phyloP scores from a whole-genome alignment of 805 yeast genomes.

The Kuraishia piskuri region DNA sequence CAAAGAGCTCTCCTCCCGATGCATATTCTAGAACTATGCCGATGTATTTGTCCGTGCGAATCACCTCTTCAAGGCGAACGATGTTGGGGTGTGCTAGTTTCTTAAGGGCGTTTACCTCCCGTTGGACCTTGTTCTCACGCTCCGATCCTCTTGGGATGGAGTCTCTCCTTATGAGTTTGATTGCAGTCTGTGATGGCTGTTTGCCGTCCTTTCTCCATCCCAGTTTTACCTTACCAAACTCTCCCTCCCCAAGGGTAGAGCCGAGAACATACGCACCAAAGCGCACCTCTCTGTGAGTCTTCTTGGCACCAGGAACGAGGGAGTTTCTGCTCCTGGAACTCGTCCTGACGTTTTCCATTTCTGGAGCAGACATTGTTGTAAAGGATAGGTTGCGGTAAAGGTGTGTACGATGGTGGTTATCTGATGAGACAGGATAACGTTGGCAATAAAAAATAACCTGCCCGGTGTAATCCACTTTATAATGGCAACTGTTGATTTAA shows the following conservation, averaged over 20 bases:
- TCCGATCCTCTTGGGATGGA: constrained; percentile 81
- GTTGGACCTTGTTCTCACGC: constrained; percentile 78
- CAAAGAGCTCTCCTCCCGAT: constrained; percentile 94
- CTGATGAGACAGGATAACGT: neutral
- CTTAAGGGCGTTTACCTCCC: constrained; percentile 88
- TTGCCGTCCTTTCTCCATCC: constrained; percentile 90
- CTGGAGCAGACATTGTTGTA: neutral
- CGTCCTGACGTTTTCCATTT: neutral
- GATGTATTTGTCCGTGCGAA: constrained; percentile 89
- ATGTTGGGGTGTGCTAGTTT: constrained; percentile 89
- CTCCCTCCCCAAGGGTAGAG: constrained; percentile 94
- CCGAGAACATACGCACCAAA: constrained; percentile 91
- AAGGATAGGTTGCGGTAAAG: neutral
- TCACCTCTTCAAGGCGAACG: constrained; percentile 82
- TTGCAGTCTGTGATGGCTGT: constrained; percentile 81
- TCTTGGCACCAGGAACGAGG: neutral
- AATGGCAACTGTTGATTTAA: neutral
- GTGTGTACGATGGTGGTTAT: neutral
- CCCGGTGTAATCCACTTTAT: neutral
- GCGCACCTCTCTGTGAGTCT: constrained; percentile 47
- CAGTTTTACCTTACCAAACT: constrained; percentile 93
- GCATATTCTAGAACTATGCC: constrained; percentile 97
- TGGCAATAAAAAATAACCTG: neutral
- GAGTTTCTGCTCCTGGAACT: neutral
- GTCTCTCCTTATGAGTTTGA: constrained; percentile 83